Evolutionary conservation across 305 asterid genomes (phyloP), one percentile per base, ranked within the genome.

Genomic region (Andrographis paniculata): DNA sequence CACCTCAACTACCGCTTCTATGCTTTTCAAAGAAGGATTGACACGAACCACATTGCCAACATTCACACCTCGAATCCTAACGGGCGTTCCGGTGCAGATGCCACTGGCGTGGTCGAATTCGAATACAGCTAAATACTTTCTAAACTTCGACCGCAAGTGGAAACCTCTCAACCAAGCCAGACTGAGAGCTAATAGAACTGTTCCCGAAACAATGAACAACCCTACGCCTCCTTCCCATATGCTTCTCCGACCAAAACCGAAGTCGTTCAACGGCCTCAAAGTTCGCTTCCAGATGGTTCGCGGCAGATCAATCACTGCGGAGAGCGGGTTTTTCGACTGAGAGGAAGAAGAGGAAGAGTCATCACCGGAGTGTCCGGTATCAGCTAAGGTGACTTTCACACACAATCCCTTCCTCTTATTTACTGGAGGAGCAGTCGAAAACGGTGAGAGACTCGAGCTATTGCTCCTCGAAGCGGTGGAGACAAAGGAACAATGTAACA

Each of bases 191-290:
- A 91, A 57, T 6, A 86, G 64, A 52, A 91, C 63, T 1, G 93
- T 78, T 23, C 99, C 95, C 0, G 96, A 83, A 48, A 83, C 68
- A 4, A 91, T 72, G 75, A 91, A 91, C 74, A 91, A 60, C 36
- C 96, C 98, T 27, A 91, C 95, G 61, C 96, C 98, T 59, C 99
- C 96, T 70, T 91, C 96, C 96, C 99, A 91, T 31, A 92, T 72
- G 60, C 99, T 87, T 75, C 82, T 87, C 74, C 70, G 74, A 30
- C 99, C 96, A 44, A 84, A 87, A 62, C 99, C 96, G 60, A 84
- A 87, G 75, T 92, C 88, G 56, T 82, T 71, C 80, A 92, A 64
- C 17, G 99, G 99, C 54, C 69, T 75, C 63, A 87, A 45, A 19
- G 95, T 84, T 61, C 71, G 89, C 67, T 58, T 87, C 99, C 99